Base-by-base conservation (phyloP, 805 yeast species). In the Torulaspora quercuum region DNA sequence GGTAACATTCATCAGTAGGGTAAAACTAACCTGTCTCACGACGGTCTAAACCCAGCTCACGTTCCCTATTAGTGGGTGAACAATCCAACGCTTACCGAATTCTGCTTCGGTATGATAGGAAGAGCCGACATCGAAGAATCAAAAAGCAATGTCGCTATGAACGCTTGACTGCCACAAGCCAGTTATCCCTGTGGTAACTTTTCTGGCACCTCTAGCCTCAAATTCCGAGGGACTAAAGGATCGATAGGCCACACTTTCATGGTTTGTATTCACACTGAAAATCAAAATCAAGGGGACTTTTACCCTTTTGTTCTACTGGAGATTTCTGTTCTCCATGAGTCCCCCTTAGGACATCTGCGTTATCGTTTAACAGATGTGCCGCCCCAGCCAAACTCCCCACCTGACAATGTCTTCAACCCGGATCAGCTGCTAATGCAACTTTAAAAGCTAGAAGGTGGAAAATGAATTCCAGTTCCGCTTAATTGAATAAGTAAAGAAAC, bases 31-130 rank as follows among this genome's bases (percentile, higher is more conserved):
- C 66, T 59, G 67, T 63, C 65, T 63, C 67, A 63, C 65, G 67
- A 63, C 68, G 65, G 64, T 61, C 65, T 63, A 61, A 59, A 63
- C 67, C 52, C 52, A 48, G 52, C 52, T 65, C 68, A 63, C 68
- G 67, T 61, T 64, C 69, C 68, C 67, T 59, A 60, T 63, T 63
- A 62, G 66, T 64, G 68, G 68, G 67, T 62, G 67, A 61, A 64
- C 68, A 64, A 63, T 64, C 67, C 67, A 64, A 63, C 68, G 65
- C 63, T 59, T 59, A 57, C 64, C 66, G 64, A 62, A 64, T 61
- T 64, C 68, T 65, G 70, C 70, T 65, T 65, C 69, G 67, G 69
- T 63, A 67, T 64, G 70, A 65, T 64, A 66, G 69, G 68, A 65
- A 65, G 70, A 65, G 69, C 68, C 67, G 69, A 65, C 67, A 64